Conservation (phyloP, 169 alveolate species). For the Cryptosporidium parvum region DNA sequence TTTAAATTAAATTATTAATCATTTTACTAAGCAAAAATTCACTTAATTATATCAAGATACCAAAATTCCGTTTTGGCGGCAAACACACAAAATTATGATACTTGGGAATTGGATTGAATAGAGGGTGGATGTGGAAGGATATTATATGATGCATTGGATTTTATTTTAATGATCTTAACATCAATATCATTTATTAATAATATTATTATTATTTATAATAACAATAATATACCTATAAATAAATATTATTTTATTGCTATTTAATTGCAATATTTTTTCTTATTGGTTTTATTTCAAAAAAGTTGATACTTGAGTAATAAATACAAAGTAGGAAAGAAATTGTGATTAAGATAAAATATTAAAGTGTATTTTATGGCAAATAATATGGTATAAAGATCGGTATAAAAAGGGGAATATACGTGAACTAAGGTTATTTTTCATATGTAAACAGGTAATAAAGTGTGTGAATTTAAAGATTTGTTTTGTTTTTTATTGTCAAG, state of each 20-base stretch:
- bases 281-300: neutral
- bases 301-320: too few species aligned
- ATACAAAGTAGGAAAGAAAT: neutral
- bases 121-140: constrained; percentile 73
- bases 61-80: constrained; percentile 9
- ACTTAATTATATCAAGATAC: neutral
- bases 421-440: neutral
- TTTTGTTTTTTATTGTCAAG: too few species aligned
- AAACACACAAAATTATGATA: constrained; percentile 16
- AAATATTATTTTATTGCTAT: neutral
- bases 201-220: neutral
- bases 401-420: too few species aligned
- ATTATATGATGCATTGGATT: constrained; percentile 20
- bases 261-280: neutral
- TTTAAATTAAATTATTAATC: neutral
- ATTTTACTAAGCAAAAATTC: neutral
- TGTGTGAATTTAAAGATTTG: neutral
- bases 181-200: neutral
- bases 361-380: neutral
- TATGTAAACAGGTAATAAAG: neutral
- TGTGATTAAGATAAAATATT: neutral
- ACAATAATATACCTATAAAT: too few species aligned
- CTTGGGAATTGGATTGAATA: neutral
- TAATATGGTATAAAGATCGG: neutral
- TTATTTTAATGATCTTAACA: neutral